phyloP scores from a whole-genome alignment of 352 stramenopile species.

The Globisporangium ultimum region DNA sequence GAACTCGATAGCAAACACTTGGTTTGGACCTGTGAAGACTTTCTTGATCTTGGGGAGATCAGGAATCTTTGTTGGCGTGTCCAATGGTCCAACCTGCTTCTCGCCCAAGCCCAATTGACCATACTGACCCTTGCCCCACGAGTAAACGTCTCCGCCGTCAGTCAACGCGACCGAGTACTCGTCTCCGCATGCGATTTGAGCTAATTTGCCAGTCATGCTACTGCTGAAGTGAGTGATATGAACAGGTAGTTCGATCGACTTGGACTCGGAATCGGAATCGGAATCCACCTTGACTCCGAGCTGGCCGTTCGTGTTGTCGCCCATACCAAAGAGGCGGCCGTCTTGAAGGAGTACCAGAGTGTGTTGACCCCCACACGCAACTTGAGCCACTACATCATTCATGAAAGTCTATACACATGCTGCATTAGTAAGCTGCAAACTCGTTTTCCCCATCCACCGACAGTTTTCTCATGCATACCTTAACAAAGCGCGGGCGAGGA shows the following conservation, averaged over 20 bases:
- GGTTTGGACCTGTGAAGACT: constrained; percentile 61
- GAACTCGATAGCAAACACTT: constrained; percentile 76
- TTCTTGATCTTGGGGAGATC: constrained; percentile 59
- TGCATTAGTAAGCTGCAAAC: too few species aligned
- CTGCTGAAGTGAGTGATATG: constrained; percentile 17
- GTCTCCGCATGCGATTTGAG: constrained; percentile 54
- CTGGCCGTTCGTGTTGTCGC: constrained; percentile 74
- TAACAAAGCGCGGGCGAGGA: constrained; percentile 57
- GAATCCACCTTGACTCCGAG: constrained; percentile 35
- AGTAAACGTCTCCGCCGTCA: constrained; percentile 47
- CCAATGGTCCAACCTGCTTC: constrained; percentile 24
- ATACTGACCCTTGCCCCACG: constrained; percentile 70
- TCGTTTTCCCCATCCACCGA: too few species aligned
- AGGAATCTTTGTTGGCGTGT: constrained; percentile 50
- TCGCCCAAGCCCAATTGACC: constrained; percentile 64
- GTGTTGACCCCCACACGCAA: constrained; percentile 67
- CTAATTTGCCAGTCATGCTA: constrained; percentile 22
- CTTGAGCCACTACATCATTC: constrained; percentile 45
- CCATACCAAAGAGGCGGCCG: constrained; percentile 60
- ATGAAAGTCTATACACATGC: constrained; percentile 36
- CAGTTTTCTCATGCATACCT: constrained; percentile 24
- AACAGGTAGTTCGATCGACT: constrained; percentile 34
- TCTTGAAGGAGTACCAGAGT: constrained; percentile 67
- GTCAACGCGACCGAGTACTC: constrained; percentile 67
- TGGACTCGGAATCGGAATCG: constrained; percentile 29